Conservation (phyloP, 305 asterid species). For the Solanum hybrid region DNA sequence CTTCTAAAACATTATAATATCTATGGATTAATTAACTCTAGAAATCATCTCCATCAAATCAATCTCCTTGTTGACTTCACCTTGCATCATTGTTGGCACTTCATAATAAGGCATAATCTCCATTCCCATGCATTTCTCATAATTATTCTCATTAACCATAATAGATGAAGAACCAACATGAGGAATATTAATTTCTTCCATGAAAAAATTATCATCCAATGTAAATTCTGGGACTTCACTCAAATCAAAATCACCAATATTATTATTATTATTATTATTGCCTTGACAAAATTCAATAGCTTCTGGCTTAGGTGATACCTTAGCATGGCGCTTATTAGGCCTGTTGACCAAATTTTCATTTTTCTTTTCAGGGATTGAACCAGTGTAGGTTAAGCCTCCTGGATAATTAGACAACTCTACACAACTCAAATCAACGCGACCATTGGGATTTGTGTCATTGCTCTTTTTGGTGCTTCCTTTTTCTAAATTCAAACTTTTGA, state of each 20-base stretch:
- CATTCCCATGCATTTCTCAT: neutral
- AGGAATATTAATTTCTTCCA: slow-evolving; percentile 19
- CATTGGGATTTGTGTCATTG: neutral
- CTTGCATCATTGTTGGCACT: slow-evolving; percentile 28
- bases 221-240: neutral
- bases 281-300: neutral
- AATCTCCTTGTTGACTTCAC: slow-evolving; percentile 42
- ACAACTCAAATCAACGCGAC: neutral
- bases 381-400: slow-evolving; percentile 30
- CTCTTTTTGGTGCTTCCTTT: slow-evolving; percentile 30
- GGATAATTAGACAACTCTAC: neutral
- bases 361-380: slow-evolving; percentile 21
- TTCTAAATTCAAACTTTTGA: slow-evolving; percentile 31
- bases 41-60: slow-evolving; percentile 39
- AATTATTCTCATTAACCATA: neutral
- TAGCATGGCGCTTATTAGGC: neutral
- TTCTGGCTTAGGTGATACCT: slow-evolving; percentile 7
- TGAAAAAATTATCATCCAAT: slow-evolving; percentile 32
- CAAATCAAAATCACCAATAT: slow-evolving; percentile 27
- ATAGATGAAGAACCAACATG: neutral
- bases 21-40: slow-evolving; percentile 15
- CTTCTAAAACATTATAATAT: neutral
- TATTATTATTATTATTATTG: slow-evolving; percentile 1
- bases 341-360: slow-evolving; percentile 9
- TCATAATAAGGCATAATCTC: slow-evolving; percentile 19